A percentile compares a stretch with the other conserved stretches of the same genome.
Conservation (phyloP, 768 basidiomycete genomes). For the Termitomyces sp. region DNA sequence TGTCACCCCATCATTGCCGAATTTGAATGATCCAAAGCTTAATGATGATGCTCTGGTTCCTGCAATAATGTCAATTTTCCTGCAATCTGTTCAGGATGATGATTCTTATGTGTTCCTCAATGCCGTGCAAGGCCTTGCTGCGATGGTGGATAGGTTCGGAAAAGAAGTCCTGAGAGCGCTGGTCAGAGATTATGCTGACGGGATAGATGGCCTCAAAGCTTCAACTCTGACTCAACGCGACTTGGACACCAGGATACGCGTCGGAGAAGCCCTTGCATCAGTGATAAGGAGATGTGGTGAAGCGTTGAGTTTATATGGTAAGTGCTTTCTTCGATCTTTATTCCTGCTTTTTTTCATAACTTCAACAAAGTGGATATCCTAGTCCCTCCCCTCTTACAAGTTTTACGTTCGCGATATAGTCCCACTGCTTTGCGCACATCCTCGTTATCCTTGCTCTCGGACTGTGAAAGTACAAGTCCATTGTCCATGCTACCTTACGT, state of each 20-base stretch:
- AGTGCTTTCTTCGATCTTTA: conserved; percentile 10
- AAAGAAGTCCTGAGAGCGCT: conserved; percentile 65
- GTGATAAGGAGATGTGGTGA: conserved; percentile 73
- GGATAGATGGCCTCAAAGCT: conserved; percentile 45
- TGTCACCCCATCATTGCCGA: conserved; percentile 36
- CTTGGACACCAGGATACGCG: conserved; percentile 65
- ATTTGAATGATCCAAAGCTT: conserved; percentile 18
- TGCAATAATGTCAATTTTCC: conserved; percentile 82
- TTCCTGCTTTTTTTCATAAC: background rate
- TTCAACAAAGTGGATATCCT: conserved; percentile 54
- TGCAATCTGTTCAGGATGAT: conserved; percentile 81
- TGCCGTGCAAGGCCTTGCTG: conserved; percentile 85
- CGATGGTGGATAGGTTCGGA: conserved; percentile 76
- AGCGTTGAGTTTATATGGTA: conserved; percentile 66
- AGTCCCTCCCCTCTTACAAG: conserved; percentile 63
- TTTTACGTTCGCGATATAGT: conserved; percentile 52
- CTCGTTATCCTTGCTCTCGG: conserved; percentile 59
- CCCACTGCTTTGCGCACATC: conserved; percentile 72
- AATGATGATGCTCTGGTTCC: conserved; percentile 65
- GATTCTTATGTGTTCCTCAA: conserved; percentile 96
- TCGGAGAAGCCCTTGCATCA: conserved; percentile 83
- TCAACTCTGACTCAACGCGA: conserved; percentile 50
- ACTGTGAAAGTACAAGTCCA: conserved; percentile 61
- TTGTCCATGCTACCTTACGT: conserved; percentile 60
- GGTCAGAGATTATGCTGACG: conserved; percentile 58